These are phyloP conservation scores for Colletotrichum phormii DNA, from an alignment of 2,329 filamentous ascomycete species.

Conservation along the genomic window DNA sequence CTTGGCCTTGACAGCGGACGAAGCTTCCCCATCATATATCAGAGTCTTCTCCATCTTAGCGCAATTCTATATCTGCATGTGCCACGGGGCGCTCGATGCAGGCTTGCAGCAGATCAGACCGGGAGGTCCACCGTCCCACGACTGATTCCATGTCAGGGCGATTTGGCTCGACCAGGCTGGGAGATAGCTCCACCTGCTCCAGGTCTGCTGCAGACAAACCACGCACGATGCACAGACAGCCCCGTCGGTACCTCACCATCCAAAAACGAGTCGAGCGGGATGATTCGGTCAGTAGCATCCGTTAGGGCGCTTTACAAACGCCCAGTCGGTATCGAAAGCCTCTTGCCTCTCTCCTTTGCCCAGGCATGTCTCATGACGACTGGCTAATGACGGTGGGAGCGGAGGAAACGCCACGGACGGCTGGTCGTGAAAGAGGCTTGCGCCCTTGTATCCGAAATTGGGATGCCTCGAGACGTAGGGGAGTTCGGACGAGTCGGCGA, in stretches of 20 bases:
- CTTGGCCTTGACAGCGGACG: not conserved
- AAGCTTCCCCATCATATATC: conserved; percentile 19
- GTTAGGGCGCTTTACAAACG: not conserved
- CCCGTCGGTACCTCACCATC: not conserved
- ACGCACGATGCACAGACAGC: conserved; percentile 8
- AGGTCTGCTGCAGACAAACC: conserved; percentile 11
- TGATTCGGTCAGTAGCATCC: conserved; percentile 5
- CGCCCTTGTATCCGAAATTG: not conserved
- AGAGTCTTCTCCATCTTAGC: not conserved
- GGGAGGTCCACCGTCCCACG: not conserved
- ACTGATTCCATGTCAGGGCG: not conserved
- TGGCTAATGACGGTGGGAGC: conserved; percentile 6
- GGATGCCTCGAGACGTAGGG: not conserved
- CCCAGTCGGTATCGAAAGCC: not conserved
- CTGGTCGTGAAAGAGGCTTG: not conserved
- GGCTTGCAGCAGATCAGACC: conserved; percentile 11
- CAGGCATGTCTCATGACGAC: not conserved
- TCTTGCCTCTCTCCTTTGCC: not conserved
- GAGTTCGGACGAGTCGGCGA: conserved; percentile 9
- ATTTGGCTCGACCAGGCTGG: not conserved
- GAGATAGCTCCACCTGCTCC: not conserved
- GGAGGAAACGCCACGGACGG: conserved; percentile 5
- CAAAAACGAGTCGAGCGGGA: conserved; percentile 1
- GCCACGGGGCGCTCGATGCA: not conserved
- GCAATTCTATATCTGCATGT: not conserved